These are phyloP conservation scores for Exutisphaerella laricina DNA, from an alignment of 2,329 filamentous ascomycete genomes.

Conservation along the genomic window DNA sequence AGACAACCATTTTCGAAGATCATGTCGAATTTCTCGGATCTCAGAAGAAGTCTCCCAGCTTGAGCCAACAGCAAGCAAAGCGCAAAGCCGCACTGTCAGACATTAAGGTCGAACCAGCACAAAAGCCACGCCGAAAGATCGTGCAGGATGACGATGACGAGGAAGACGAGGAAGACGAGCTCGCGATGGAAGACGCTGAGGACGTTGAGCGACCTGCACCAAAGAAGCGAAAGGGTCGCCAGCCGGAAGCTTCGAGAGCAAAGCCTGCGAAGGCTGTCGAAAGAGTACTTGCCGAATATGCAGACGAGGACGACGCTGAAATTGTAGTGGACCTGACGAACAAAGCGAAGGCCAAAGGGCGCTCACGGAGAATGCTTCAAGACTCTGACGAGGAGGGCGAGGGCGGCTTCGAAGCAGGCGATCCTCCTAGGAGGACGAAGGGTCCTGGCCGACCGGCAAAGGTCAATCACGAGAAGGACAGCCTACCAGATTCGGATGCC, in stretches of 20 bases:
- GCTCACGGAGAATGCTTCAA: neutral
- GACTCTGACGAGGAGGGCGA: slow-evolving; percentile 10
- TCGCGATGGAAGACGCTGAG: slow-evolving; percentile 15
- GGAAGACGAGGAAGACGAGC: slow-evolving; percentile 24
- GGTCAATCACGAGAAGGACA: slow-evolving; percentile 3
- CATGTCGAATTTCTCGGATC: slow-evolving; percentile 23
- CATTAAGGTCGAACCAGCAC: slow-evolving; percentile 10
- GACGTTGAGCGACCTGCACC: slow-evolving; percentile 8
- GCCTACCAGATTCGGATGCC: slow-evolving; percentile 12
- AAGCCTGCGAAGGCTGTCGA: neutral
- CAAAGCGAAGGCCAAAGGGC: neutral
- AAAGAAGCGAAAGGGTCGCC: slow-evolving; percentile 11
- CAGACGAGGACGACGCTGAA: neutral
- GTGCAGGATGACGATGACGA: slow-evolving; percentile 21
- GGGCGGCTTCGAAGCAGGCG: neutral
- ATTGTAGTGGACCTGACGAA: neutral
- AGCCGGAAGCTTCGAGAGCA: slow-evolving; percentile 7
- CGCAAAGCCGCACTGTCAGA: slow-evolving; percentile 22
- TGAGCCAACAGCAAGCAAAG: slow-evolving; percentile 32
- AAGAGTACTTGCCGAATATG: neutral
- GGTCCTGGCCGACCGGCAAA: neutral
- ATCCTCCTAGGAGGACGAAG: too few relatives aligned
- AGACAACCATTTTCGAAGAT: slow-evolving; percentile 35
- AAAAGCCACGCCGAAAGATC: slow-evolving; percentile 16
- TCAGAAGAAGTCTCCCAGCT: slow-evolving; percentile 22